Evolutionary conservation across 768 basidiomycete species (phyloP), one percentile per base, ranked within the genome.

Genomic region (Cystofilobasidium ferigula): DNA sequence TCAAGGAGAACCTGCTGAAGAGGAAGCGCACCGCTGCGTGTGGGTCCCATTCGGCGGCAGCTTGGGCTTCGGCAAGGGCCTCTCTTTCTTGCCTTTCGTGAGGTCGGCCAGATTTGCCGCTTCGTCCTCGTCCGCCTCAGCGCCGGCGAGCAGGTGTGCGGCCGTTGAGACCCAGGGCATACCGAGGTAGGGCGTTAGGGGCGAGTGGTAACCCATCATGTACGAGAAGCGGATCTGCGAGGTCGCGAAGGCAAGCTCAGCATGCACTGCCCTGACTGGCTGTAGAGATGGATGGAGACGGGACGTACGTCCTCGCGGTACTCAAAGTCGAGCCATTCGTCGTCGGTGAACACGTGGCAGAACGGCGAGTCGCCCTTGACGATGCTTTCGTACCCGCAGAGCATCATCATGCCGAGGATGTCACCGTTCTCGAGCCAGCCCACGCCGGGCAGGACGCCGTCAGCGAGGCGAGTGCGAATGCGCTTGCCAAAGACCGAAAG

Each of bases 31-130:
- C 74, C 74, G 63, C 57, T 79, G 78, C 14, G 76, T 71, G 67
- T 78, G 76, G 2, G 77, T 77, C 3, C 73, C 76, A 68, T 78
- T 77, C 13, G 78, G 78, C 24, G 77, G 76, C 0, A 71, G 56
- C 28, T 71, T 72, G 1, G 78, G 78, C 32, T 70, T 63, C 2
- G 77, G 77, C 13, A 78, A 66, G 13, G 67, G 67, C 61, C 68
- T 67, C 2, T 38, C 32, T 43, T 63, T 62, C 20, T 70, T 62
- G 14, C 57, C 60, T 45, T 69, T 69, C 34, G 26, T 60, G 34
- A 45, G 38, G n/a, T 57, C 28, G 24, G 20, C 24, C 40, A 62
- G 22, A 54, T 61, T 38, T 24, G 34, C 30, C 38, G 28, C 28
- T 9, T 70, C 64, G 22, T 69, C 62, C n/a, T 68, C 71, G 24